These are phyloP conservation scores for Thermochaetoides thermophila DNA, from an alignment of 495 filamentous ascomycete genomes.

Conservation along the genomic window DNA sequence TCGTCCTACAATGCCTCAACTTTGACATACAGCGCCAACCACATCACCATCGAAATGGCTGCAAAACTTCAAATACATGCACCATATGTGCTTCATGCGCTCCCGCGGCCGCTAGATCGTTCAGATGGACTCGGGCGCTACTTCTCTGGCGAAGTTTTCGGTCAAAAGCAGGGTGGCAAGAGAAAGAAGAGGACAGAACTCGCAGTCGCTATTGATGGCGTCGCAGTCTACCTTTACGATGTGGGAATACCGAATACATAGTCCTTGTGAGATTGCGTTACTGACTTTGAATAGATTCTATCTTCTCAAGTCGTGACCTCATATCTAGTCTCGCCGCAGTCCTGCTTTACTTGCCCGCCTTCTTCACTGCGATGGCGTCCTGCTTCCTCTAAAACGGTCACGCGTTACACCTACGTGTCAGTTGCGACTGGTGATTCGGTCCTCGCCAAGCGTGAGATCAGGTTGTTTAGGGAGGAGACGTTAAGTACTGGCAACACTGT, in stretches of 20 bases:
- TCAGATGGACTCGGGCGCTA: slow-evolving; percentile 40
- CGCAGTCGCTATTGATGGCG: slow-evolving; percentile 74
- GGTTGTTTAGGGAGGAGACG: slow-evolving; percentile 44
- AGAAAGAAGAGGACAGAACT: slow-evolving; percentile 80
- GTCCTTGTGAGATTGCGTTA: background rate
- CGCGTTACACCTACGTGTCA: slow-evolving; percentile 58
- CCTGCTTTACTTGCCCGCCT: slow-evolving; percentile 61
- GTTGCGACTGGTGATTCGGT: slow-evolving; percentile 17
- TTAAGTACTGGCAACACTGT: slow-evolving; percentile 44
- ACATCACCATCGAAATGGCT: slow-evolving; percentile 25
- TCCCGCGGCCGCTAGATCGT: slow-evolving; percentile 48
- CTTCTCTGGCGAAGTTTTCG: slow-evolving; percentile 53
- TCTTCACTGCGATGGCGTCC: slow-evolving; percentile 55
- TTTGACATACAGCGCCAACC: no score
- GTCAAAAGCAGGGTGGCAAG: slow-evolving; percentile 48
- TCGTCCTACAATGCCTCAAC: background rate
- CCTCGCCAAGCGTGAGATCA: slow-evolving; percentile 26
- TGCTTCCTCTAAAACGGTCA: slow-evolving; percentile 33
- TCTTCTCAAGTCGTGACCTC: slow-evolving; percentile 69
- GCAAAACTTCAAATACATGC: slow-evolving; percentile 39
- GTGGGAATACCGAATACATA: slow-evolving; percentile 31
- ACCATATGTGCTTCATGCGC: slow-evolving; percentile 47
- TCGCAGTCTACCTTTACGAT: slow-evolving; percentile 85
- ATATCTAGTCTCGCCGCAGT: slow-evolving; percentile 71
- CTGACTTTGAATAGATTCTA: slow-evolving; percentile 44